Conservation (phyloP, 108 stramenopile genomes). For the Parietichytrium sp. region DNA sequence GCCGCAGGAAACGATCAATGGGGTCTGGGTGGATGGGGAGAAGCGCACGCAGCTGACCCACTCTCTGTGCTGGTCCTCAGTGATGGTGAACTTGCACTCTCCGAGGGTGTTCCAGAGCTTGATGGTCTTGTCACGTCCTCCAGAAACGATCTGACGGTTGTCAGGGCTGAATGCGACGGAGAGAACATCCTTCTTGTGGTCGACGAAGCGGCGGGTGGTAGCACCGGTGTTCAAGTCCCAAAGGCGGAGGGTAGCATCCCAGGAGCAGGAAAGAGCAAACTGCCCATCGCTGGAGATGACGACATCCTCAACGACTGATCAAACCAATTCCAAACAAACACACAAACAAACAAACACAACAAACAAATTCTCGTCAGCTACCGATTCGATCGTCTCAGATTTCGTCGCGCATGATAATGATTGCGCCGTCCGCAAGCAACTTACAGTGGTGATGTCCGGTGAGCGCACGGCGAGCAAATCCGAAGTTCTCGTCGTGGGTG, state of each 20-base stretch:
- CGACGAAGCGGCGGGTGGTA: slow-evolving; percentile 96
- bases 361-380: no score
- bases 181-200: slow-evolving; percentile 98
- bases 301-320: slow-evolving; percentile 96
- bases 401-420: no score
- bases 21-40: slow-evolving; percentile 76
- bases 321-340: no score
- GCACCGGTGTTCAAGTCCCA: slow-evolving; percentile 96
- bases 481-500: slow-evolving; percentile 79
- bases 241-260: slow-evolving; percentile 95
- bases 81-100: slow-evolving; percentile 93
- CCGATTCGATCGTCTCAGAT: no score
- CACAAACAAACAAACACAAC: no score
- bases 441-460: slow-evolving; percentile 98
- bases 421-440: no score
- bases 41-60: slow-evolving; percentile 99
- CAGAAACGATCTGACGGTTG: slow-evolving; percentile 98
- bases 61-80: slow-evolving; percentile 91
- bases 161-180: slow-evolving; percentile 95
- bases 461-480: slow-evolving; percentile 89
- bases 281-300: slow-evolving; percentile 92
- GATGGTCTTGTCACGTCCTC: slow-evolving; percentile 94
- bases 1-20: slow-evolving; percentile 94
- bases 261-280: slow-evolving; percentile 92
- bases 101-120: slow-evolving; percentile 99